phyloP scores from a whole-genome alignment of 2,329 filamentous ascomycete species.

The Ophiostoma angusticollis region DNA sequence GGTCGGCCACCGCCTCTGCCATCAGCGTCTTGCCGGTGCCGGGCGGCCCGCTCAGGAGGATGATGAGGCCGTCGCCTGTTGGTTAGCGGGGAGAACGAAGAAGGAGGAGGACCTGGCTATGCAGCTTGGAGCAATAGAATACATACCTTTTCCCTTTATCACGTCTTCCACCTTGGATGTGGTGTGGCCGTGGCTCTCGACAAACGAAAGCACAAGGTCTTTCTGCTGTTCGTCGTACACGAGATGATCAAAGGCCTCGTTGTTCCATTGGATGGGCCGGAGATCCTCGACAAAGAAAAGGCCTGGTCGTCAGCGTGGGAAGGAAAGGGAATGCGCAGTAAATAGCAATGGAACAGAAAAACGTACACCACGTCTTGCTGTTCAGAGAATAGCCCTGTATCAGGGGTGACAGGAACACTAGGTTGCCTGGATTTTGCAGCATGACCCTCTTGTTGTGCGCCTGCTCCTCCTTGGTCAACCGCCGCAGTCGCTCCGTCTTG shows the following conservation, averaged over 20 bases:
- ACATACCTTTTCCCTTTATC: too few relatives aligned
- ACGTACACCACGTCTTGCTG: conserved; percentile 32
- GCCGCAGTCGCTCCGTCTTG: conserved; percentile 10
- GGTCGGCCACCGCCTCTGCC: conserved; percentile 28
- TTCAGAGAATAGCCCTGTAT: conserved; percentile 33
- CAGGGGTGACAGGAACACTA: conserved; percentile 29
- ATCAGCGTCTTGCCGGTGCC: conserved; percentile 35
- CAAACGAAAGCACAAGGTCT: conserved; percentile 33
- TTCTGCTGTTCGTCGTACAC: conserved; percentile 36
- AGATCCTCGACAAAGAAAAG: conserved; percentile 30
- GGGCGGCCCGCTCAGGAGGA: conserved; percentile 24
- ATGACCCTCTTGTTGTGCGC: conserved; percentile 27
- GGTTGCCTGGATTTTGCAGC: conserved; percentile 24
- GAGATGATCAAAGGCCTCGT: conserved; percentile 31
- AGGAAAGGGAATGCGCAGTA: too few relatives aligned
- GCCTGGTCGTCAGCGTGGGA: conserved; percentile 10
- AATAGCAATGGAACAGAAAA: too few relatives aligned
- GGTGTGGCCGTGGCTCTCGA: conserved; percentile 28
- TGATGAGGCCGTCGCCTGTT: conserved; percentile 26
- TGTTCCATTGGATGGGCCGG: conserved; percentile 30
- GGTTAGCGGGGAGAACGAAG: too few relatives aligned
- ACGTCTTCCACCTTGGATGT: conserved; percentile 24
- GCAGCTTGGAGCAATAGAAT: too few relatives aligned
- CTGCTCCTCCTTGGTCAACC: conserved; percentile 23
- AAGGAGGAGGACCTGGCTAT: too few relatives aligned